Conservation (phyloP, 2,329 filamentous ascomycete species). For the Colletotrichum tabaci region DNA sequence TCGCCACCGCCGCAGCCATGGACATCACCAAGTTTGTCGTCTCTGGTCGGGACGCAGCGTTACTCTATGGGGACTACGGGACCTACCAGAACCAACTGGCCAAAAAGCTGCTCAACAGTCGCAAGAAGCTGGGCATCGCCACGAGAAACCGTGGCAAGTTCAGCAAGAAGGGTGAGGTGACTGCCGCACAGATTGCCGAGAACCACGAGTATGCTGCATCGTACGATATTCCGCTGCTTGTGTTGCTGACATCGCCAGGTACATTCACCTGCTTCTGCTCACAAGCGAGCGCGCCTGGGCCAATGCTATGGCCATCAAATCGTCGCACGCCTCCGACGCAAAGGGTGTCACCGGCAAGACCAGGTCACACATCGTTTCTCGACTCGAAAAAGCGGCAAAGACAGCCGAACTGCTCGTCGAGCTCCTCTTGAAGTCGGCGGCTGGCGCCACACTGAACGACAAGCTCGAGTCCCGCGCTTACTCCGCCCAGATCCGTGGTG, state of each 20-base stretch:
- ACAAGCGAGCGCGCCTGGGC: slow-evolving; percentile 94
- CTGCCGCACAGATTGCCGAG: slow-evolving; percentile 79
- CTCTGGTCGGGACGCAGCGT: slow-evolving; percentile 83
- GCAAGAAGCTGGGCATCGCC: slow-evolving; percentile 87
- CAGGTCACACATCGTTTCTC: slow-evolving; percentile 89
- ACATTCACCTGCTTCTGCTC: slow-evolving; percentile 84
- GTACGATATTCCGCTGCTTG: background rate
- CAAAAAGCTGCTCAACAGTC: slow-evolving; percentile 84
- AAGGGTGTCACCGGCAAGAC: slow-evolving; percentile 85
- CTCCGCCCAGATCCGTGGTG: slow-evolving; percentile 80
- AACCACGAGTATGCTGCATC: slow-evolving; percentile 77
- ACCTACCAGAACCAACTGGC: slow-evolving; percentile 86
- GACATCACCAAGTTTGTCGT: slow-evolving; percentile 91
- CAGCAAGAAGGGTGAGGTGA: slow-evolving; percentile 77
- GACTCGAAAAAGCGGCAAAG: slow-evolving; percentile 83
- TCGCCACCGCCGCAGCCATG: slow-evolving; percentile 66
- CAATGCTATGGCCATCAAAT: slow-evolving; percentile 95
- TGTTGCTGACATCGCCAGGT: slow-evolving; percentile 64
- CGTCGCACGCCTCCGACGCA: slow-evolving; percentile 82
- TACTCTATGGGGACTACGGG: slow-evolving; percentile 90
- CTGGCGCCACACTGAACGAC: slow-evolving; percentile 78
- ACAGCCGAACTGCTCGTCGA: slow-evolving; percentile 78
- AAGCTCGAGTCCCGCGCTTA: slow-evolving; percentile 91
- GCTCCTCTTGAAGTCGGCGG: slow-evolving; percentile 73
- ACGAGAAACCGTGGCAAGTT: slow-evolving; percentile 92